Base-by-base conservation (phyloP, 495 filamentous ascomycete genomes). In the Collariella sp. region DNA sequence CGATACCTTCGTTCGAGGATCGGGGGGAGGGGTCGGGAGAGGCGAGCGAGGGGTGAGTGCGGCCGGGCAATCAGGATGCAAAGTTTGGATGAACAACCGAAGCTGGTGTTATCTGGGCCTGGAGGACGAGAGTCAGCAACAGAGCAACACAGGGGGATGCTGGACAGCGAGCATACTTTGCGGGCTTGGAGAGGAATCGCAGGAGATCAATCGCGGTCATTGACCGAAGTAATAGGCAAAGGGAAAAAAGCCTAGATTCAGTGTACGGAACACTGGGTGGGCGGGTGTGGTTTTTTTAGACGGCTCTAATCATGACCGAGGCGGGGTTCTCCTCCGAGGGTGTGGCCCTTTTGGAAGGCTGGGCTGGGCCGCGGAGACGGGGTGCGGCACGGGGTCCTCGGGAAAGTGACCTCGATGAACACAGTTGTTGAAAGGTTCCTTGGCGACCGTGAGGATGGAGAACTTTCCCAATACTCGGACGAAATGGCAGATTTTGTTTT, bases 201-300 rank as follows among this genome's bases (percentile, higher is more conserved):
- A 96, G 81, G 62, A 96, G 84, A 71, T 95, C 89, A 76, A 83
- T 84, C 71, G 83, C 83, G 83, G 81, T 91, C 91, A 96, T 96
- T 50, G 46, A 50, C 54, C 31, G 16, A 22, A 29, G 16, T 9
- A 31, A n/a, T 22, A 56, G n/a, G 7, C 10, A 19, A 16, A 6
- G 2, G 43, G n/a, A 34, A 9, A 12, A 12, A 46, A 16, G 11
- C 20, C 18, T 12, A 5, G 20, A 38, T 35, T 10, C 36, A 29
- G 46, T 35, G 44, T 20, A 29, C 39, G 15, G 38, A 13, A 49
- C 15, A 23, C 15, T 36, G 46, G 24, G 45, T 38, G 19, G 22
- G 20, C 13, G 16, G 20, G 35, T 10, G n/a, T 38, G 4, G 20
- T n/a, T 6, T n/a, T 6, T 18, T 50, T 44, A 56, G 1, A 38